A percentile compares a stretch with the other conserved stretches of the same genome.
Conservation (phyloP, 2,329 filamentous ascomycete genomes). For the Trichoderma endophyticum region DNA sequence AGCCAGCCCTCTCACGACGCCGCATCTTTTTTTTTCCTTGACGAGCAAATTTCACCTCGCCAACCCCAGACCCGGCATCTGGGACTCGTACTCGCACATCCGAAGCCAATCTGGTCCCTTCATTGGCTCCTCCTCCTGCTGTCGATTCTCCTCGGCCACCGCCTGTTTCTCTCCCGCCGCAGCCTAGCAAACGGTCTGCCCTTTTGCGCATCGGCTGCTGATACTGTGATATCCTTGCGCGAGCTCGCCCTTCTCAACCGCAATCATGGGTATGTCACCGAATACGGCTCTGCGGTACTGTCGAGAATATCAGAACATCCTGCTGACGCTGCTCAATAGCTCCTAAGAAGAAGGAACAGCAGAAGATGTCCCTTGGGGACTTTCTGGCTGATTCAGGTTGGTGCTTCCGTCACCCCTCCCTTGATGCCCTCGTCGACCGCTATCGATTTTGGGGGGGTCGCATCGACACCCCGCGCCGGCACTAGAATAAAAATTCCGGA, state of each 20-base stretch:
- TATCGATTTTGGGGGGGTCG: constrained; percentile 17
- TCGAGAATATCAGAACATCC: not conserved
- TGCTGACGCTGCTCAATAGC: constrained; percentile 48
- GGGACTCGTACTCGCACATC: constrained; percentile 29
- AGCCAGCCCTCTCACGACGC: constrained; percentile 39
- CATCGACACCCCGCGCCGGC: constrained; percentile 24
- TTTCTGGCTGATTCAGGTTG: constrained; percentile 91
- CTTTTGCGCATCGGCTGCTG: constrained; percentile 39
- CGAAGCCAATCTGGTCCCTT: constrained; percentile 25
- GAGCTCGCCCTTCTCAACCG: constrained; percentile 45
- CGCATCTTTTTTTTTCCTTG: constrained; percentile 38
- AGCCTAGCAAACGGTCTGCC: constrained; percentile 14
- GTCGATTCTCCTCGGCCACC: constrained; percentile 9
- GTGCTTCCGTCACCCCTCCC: constrained; percentile 35
- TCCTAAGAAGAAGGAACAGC: constrained; percentile 87
- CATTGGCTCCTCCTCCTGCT: constrained; percentile 13
- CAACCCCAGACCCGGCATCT: constrained; percentile 43
- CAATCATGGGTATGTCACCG: constrained; percentile 58
- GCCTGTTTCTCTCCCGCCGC: not conserved
- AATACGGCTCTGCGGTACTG: not conserved
- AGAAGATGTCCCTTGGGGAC: constrained; percentile 97
- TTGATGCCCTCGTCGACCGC: constrained; percentile 27
- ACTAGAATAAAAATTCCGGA: constrained; percentile 30
- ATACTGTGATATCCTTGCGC: constrained; percentile 41
- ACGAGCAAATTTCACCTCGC: constrained; percentile 44